Evolutionary conservation across 495 filamentous ascomycete genomes (phyloP).

Genomic region (Penicillium manginii): DNA sequence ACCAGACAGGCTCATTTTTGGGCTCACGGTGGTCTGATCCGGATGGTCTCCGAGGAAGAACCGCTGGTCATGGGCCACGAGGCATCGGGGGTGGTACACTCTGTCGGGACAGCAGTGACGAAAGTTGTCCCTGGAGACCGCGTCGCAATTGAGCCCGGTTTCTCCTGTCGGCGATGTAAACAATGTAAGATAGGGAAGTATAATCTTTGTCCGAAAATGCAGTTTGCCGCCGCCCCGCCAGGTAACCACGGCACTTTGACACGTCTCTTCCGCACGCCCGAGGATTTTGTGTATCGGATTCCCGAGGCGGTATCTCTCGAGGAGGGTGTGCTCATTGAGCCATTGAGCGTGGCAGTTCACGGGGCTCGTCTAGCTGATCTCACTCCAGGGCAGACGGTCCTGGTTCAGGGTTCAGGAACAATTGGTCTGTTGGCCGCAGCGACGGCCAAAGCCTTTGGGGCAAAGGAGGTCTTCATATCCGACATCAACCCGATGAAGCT

Average conservation of each 20-base stretch:
- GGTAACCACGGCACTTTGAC: slow-evolving; percentile 68
- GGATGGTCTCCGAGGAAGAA: slow-evolving; percentile 8
- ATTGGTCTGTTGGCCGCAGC: slow-evolving; percentile 78
- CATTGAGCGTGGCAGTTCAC: slow-evolving; percentile 77
- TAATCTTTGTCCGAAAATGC: slow-evolving; percentile 75
- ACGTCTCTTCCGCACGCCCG: slow-evolving; percentile 70
- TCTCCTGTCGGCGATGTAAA: slow-evolving; percentile 69
- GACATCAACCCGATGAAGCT: slow-evolving; percentile 66
- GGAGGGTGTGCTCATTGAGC: slow-evolving; percentile 82
- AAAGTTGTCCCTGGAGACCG: slow-evolving; percentile 62
- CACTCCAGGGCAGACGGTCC: slow-evolving; percentile 66
- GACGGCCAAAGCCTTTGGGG: slow-evolving; percentile 72
- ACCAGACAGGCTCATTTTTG: slow-evolving; percentile 9
- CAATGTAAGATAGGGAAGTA: slow-evolving; percentile 72
- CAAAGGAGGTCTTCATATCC: slow-evolving; percentile 69
- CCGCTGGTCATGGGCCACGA: slow-evolving; percentile 70
- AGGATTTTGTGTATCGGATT: slow-evolving; percentile 80
- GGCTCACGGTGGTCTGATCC: slow-evolving; percentile 7
- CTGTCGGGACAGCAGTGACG: slow-evolving; percentile 45
- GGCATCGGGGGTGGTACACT: slow-evolving; percentile 64
- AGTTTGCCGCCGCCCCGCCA: slow-evolving; percentile 70
- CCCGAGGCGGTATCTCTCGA: slow-evolving; percentile 68
- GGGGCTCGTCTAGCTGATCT: slow-evolving; percentile 68
- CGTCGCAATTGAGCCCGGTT: slow-evolving; percentile 75
- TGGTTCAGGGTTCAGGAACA: slow-evolving; percentile 81